Evolutionary conservation across 169 alveolate species (phyloP).

Genomic region (Cryptosporidium ubiquitum): DNA sequence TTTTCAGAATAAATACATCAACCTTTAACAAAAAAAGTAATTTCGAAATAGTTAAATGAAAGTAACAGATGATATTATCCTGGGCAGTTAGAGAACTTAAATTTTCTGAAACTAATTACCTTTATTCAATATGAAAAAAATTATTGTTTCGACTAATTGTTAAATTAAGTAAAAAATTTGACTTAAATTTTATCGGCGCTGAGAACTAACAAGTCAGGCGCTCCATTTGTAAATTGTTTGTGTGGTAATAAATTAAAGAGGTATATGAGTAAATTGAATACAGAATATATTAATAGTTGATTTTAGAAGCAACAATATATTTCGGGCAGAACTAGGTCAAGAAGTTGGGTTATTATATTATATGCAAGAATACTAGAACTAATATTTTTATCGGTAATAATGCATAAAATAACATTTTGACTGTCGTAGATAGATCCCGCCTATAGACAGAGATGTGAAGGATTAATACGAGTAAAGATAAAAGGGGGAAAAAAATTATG

Average conservation of each 20-base stretch:
- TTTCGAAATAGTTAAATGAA: not conserved
- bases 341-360: not conserved
- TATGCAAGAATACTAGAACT: not conserved
- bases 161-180: not conserved
- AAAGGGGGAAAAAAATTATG: constrained; percentile 16
- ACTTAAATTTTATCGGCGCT: constrained; percentile 8
- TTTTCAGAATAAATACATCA: not conserved
- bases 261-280: not conserved
- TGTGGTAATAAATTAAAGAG: not conserved
- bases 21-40: not conserved
- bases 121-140: not conserved
- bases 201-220: constrained; percentile 22
- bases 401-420: not conserved
- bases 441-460: constrained; percentile 73
- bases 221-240: not conserved
- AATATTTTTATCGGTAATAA: not conserved
- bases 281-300: not conserved
- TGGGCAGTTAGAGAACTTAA: not conserved
- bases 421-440: constrained; percentile 63
- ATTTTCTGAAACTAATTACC: not conserved
- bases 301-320: not conserved
- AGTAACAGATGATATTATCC: not conserved
- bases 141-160: not conserved
- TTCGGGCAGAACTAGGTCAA: not conserved
- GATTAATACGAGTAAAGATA: constrained; percentile 64